Conservation (phyloP, 345 rosid species). For the Firmiana major region DNA sequence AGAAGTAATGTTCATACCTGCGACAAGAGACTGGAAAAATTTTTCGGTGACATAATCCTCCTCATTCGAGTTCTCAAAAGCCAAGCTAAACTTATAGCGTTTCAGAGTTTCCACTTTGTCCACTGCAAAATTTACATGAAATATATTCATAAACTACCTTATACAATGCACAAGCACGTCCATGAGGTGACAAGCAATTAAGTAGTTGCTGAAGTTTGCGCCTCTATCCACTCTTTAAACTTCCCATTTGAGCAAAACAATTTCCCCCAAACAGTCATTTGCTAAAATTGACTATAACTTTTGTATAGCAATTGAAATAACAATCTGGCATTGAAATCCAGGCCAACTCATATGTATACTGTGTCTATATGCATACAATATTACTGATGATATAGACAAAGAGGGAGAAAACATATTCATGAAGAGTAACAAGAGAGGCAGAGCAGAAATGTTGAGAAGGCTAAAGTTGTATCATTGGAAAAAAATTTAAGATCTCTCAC, state of each 20-base stretch:
- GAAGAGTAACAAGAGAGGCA: no score
- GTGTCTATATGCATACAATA: background rate
- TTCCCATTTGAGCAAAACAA: background rate
- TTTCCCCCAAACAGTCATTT: background rate
- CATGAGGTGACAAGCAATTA: background rate
- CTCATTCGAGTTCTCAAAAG: slow-evolving; percentile 96
- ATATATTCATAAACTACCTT: background rate
- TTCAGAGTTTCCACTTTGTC: slow-evolving; percentile 84
- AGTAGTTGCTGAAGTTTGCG: background rate
- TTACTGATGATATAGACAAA: background rate
- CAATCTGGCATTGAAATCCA: background rate
- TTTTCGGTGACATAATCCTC: slow-evolving; percentile 98
- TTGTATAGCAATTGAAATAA: background rate
- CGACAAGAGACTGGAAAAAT: slow-evolving; percentile 89
- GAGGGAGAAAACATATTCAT: background rate
- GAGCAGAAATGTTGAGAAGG: background rate
- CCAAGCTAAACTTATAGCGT: slow-evolving; percentile 86
- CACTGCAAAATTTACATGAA: slow-evolving; percentile 45
- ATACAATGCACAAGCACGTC: background rate
- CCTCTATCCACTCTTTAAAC: background rate
- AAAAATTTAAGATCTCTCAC: background rate
- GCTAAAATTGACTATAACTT: background rate
- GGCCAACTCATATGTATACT: background rate
- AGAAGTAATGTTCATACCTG: slow-evolving; percentile 47
- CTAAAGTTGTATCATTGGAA: background rate